Evolutionary conservation across 164 flowering plant species (phyloP).

Genomic region (Chimonanthus salicifolius): DNA sequence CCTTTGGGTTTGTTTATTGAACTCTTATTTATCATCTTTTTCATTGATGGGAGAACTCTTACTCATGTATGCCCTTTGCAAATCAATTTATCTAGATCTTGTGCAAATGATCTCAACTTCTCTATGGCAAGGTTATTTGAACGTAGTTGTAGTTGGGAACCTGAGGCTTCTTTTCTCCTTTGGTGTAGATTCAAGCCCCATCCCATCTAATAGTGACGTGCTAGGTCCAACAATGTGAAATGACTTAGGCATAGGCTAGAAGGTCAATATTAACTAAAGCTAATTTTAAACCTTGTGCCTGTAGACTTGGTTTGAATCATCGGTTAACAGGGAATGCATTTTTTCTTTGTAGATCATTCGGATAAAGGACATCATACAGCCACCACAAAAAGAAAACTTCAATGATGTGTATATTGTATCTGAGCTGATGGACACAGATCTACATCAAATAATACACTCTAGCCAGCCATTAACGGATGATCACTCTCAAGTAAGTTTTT

Average conservation of each 20-base stretch:
- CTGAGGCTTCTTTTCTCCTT: no score
- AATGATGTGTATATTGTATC: constrained; percentile 81
- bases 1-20: no score
- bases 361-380: constrained; percentile 75
- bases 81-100: neutral
- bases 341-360: constrained; percentile 51
- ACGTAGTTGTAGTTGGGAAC: neutral
- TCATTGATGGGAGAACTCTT: no score
- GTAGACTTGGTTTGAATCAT: neutral
- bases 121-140: neutral
- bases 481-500: constrained; percentile 67
- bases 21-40: no score
- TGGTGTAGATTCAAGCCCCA: no score
- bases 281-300: no score
- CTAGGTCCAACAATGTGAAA: no score
- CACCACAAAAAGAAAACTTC: constrained; percentile 59
- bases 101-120: neutral
- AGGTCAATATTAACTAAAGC: no score
- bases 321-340: neutral
- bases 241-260: no score
- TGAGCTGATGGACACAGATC: constrained; percentile 88
- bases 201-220: no score
- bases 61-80: no score
- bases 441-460: constrained; percentile 79
- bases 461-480: constrained; percentile 69